Percentiles rank a stretch among this genome's conserved stretches.
Evolutionary conservation across 176 grass and related monocot species (phyloP).

Genomic region (Zoysia japonica): DNA sequence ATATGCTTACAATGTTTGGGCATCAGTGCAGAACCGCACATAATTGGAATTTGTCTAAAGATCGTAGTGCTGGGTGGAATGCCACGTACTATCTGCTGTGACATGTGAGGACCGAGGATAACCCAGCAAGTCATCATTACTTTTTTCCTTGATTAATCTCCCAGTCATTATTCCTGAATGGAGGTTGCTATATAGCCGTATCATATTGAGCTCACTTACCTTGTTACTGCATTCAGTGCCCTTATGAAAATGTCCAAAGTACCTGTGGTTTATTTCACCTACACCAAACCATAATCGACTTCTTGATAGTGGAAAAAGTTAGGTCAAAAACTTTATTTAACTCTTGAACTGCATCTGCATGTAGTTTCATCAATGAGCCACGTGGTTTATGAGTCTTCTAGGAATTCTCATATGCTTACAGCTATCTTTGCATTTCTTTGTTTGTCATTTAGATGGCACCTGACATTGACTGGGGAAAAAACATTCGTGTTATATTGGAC

Average conservation of each 20-base stretch:
- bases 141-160: slow-evolving; percentile 8
- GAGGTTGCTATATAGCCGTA: slow-evolving; percentile 4
- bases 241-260: neutral
- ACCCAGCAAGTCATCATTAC: neutral
- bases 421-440: slow-evolving; percentile 23
- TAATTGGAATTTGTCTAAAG: neutral
- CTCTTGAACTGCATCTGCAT: neutral
- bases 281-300: neutral
- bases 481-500: slow-evolving; percentile 81
- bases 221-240: neutral
- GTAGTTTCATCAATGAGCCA: neutral
- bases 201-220: slow-evolving; percentile 8
- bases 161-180: slow-evolving; percentile 15
- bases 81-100: slow-evolving; percentile 12
- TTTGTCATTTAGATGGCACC: slow-evolving; percentile 81
- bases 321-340: neutral
- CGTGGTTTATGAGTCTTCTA: neutral
- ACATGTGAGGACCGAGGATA: neutral
- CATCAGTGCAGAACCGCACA: neutral
- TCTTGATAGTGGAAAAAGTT: neutral
- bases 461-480: slow-evolving; percentile 97
- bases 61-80: slow-evolving; percentile 7
- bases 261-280: neutral
- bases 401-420: slow-evolving; percentile 29
- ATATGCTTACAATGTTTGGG: neutral